Conservation (phyloP, 2,329 filamentous ascomycete genomes). For the Elsinoe batatas region DNA sequence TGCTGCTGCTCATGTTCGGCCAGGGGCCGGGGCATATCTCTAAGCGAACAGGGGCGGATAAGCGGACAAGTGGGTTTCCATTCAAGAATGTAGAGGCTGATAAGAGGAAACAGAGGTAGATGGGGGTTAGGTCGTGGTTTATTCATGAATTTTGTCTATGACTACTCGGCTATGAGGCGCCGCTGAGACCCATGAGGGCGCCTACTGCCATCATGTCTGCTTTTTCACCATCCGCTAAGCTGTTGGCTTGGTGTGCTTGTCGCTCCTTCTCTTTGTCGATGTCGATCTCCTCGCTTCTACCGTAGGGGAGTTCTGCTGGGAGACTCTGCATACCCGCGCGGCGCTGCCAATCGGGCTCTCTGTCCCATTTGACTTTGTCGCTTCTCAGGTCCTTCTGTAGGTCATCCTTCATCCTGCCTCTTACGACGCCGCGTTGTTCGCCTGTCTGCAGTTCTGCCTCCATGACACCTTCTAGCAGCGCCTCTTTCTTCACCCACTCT, state of each 20-base stretch:
- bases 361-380: constrained; percentile 7
- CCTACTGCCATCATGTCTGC: constrained; percentile 18
- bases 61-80: constrained; percentile 53
- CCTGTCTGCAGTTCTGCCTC: constrained; percentile 54
- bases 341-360: constrained; percentile 4
- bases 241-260: constrained; percentile 39
- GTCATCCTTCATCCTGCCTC: constrained; percentile 24
- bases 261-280: constrained; percentile 42
- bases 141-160: neutral
- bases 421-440: constrained; percentile 25
- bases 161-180: neutral
- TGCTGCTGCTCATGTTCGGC: constrained; percentile 51
- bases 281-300: constrained; percentile 11
- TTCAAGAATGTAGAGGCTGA: constrained; percentile 51
- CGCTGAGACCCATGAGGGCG: constrained; percentile 17
- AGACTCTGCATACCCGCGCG: neutral
- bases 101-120: constrained; percentile 35
- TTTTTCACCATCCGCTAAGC: constrained; percentile 13
- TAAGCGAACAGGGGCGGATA: constrained; percentile 53
- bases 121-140: neutral
- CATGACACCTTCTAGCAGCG: constrained; percentile 64
- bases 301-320: neutral
- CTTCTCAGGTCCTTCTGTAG: constrained; percentile 30
- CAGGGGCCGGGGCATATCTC: constrained; percentile 48
- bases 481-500: constrained; percentile 73